Percentiles rank a stretch among this genome's conserved stretches.
Evolutionary conservation across 352 stramenopile species (phyloP).

Genomic region (Phytophthora pseudosyringae): DNA sequence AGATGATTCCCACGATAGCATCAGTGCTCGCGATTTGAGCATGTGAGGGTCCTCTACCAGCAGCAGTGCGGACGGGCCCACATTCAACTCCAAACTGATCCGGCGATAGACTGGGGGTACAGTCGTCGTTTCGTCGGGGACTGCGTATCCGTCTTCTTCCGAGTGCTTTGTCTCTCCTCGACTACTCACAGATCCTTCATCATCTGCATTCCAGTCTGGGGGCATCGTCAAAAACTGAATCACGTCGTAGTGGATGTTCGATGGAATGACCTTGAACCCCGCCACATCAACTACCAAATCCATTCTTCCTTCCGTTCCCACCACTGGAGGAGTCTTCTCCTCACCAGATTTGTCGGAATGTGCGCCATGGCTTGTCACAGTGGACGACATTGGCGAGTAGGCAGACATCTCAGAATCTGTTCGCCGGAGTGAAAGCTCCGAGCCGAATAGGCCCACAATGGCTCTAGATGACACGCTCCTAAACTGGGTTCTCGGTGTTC

Average conservation of each 20-base stretch:
- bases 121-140: slow-evolving; percentile 10
- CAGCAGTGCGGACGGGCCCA: slow-evolving; percentile 71
- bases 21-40: slow-evolving; percentile 71
- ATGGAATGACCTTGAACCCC: slow-evolving; percentile 81
- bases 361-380: slow-evolving; percentile 19
- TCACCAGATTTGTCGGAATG: slow-evolving; percentile 27
- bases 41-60: slow-evolving; percentile 81
- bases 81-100: slow-evolving; percentile 59
- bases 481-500: slow-evolving; percentile 39
- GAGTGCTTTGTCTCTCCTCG: slow-evolving; percentile 8
- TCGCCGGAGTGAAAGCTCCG: slow-evolving; percentile 39
- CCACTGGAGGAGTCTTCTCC: slow-evolving; percentile 13
- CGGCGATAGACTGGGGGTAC: slow-evolving; percentile 46
- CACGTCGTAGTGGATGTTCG: slow-evolving; percentile 84
- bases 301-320: slow-evolving; percentile 52
- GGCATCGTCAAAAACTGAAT: slow-evolving; percentile 68
- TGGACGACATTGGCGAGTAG: slow-evolving; percentile 38
- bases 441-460: slow-evolving; percentile 44
- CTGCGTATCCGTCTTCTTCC: slow-evolving; percentile 13
- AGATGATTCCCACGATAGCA: slow-evolving; percentile 82
- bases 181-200: slow-evolving; percentile 34
- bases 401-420: slow-evolving; percentile 45
- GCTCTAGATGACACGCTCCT: slow-evolving; percentile 52
- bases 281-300: slow-evolving; percentile 76
- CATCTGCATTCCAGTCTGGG: slow-evolving; percentile 28